phyloP scores from a whole-genome alignment of 352 stramenopile species.

The Pythium scleroteichum region DNA sequence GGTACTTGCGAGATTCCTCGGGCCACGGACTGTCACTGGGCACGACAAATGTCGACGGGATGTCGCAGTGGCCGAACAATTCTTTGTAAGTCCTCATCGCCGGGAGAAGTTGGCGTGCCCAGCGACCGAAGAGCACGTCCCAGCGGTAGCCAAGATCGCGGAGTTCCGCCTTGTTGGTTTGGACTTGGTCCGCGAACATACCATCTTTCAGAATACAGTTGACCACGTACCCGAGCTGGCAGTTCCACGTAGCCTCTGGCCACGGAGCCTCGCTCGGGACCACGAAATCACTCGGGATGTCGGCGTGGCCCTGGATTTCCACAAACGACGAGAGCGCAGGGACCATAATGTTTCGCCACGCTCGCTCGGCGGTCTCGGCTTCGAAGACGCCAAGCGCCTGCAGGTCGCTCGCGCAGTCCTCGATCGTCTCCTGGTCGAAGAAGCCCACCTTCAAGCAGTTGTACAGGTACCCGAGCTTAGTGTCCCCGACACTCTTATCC shows the following conservation, averaged over 20 bases:
- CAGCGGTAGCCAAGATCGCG: conserved; percentile 50
- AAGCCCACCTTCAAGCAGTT: conserved; percentile 20
- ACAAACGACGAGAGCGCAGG: conserved; percentile 42
- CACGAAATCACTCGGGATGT: conserved; percentile 54
- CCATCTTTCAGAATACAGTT: conserved; percentile 39
- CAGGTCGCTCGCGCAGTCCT: conserved; percentile 36
- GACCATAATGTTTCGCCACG: conserved; percentile 43
- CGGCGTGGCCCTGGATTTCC: conserved; percentile 32
- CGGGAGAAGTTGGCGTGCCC: conserved; percentile 22
- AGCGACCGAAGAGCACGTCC: conserved; percentile 50
- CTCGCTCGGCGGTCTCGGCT: conserved; percentile 19
- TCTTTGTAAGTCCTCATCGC: conserved; percentile 49
- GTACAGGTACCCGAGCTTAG: conserved; percentile 30
- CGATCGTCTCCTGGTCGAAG: conserved; percentile 21
- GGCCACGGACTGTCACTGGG: conserved; percentile 69
- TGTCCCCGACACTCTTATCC: conserved; percentile 9
- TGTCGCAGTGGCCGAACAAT: conserved; percentile 72
- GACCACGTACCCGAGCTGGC: conserved; percentile 61
- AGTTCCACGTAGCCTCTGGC: conserved; percentile 39
- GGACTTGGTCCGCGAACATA: conserved; percentile 50
- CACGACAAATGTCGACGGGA: conserved; percentile 71
- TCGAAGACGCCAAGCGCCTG: conserved; percentile 49
- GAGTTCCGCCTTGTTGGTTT: conserved; percentile 23
- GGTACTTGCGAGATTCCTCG: conserved; percentile 69
- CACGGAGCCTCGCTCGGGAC: conserved; percentile 53